Conservation (phyloP, 345 rosid species). For the Mercurialis annua region DNA sequence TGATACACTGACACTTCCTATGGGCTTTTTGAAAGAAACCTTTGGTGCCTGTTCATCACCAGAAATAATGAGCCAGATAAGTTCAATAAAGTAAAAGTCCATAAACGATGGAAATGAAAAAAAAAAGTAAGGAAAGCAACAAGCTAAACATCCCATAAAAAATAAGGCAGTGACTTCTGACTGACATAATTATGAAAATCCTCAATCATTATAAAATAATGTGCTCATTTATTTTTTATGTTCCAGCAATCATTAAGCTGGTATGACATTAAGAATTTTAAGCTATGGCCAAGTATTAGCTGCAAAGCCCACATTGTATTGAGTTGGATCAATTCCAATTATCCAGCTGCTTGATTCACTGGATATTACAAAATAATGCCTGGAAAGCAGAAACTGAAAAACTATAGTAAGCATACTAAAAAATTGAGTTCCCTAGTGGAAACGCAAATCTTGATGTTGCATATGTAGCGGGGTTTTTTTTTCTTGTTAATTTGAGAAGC, state of each 20-base stretch:
- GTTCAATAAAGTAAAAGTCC: not conserved
- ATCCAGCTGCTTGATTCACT: not conserved
- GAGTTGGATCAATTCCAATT: not conserved
- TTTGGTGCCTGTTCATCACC: conserved; percentile 69
- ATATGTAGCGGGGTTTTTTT: no score
- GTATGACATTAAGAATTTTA: not conserved
- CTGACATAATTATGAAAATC: not conserved
- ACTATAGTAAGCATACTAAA: not conserved
- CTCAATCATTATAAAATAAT: not conserved
- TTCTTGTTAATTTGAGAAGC: no score
- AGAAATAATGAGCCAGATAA: conserved; percentile 10
- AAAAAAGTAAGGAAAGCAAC: not conserved
- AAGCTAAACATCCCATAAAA: not conserved
- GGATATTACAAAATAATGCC: not conserved
- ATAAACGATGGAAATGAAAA: not conserved
- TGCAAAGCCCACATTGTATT: not conserved
- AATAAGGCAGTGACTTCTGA: not conserved
- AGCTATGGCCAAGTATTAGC: not conserved
- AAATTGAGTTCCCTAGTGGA: not conserved
- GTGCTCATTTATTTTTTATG: not conserved
- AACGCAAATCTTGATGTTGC: not conserved
- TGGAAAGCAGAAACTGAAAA: not conserved
- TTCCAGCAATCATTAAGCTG: not conserved
- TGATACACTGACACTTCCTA: conserved; percentile 91
- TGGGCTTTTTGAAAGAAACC: conserved; percentile 85